Evolutionary conservation across 257 asterid species (phyloP).

Genomic region (Jaltomata sinuosa): DNA sequence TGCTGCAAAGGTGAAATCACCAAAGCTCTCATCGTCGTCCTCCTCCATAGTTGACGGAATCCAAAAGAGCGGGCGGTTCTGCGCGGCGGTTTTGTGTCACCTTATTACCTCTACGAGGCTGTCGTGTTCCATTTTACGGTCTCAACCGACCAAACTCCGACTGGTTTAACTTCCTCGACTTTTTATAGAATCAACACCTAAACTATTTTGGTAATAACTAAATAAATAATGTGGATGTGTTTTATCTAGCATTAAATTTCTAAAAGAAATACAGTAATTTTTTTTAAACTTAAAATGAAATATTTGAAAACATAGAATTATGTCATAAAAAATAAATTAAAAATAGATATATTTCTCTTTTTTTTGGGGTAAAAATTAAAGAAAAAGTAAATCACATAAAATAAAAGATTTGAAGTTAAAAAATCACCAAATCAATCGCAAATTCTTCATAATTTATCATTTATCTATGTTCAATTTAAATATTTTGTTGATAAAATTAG

Average conservation of each 20-base stretch:
- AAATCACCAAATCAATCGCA: neutral
- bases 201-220: neutral
- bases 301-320: neutral
- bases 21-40: slow-evolving; percentile 61
- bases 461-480: neutral
- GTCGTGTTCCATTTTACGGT: neutral
- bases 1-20: slow-evolving; percentile 68
- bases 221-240: no score
- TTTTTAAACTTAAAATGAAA: no score
- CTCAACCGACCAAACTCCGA: neutral
- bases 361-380: no score
- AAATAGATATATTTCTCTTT: no score
- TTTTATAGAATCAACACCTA: neutral
- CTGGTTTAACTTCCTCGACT: neutral
- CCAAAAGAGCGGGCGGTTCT: neutral
- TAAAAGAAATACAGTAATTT: no score
- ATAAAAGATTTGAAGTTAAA: neutral
- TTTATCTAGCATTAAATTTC: no score
- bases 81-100: neutral
- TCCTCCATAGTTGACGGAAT: slow-evolving; percentile 39
- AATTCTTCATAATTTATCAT: neutral
- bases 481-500: neutral
- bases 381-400: neutral
- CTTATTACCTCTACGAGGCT: neutral
- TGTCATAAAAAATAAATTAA: no score